Conservation (phyloP, 2,329 filamentous ascomycete species). For the Venturia carpophila region DNA sequence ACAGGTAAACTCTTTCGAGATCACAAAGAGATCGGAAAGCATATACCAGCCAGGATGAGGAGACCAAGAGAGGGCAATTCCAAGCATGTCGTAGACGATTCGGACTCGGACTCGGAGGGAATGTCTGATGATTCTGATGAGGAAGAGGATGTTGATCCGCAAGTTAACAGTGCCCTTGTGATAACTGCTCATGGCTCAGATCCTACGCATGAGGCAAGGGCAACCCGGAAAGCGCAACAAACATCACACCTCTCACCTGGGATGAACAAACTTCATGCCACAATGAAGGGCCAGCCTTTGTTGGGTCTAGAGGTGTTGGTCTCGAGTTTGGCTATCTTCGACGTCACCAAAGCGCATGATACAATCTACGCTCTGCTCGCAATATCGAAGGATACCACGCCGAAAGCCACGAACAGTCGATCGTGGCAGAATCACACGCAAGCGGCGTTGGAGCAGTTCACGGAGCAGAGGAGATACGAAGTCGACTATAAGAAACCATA, state of each 20-base stretch:
- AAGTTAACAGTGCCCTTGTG: neutral
- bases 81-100: neutral
- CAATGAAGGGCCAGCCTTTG: conserved; percentile 19
- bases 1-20: conserved; percentile 30
- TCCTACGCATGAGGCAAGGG: neutral
- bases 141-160: neutral
- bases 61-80: neutral
- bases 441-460: conserved; percentile 21
- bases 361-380: conserved; percentile 31
- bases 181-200: neutral
- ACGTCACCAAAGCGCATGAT: conserved; percentile 27
- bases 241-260: neutral
- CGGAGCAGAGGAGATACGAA: conserved; percentile 25
- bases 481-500: conserved; percentile 30
- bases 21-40: conserved; percentile 19
- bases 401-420: conserved; percentile 17
- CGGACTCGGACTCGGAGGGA: neutral
- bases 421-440: conserved; percentile 7
- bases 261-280: neutral
- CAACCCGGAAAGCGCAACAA: neutral
- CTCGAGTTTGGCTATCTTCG: conserved; percentile 29
- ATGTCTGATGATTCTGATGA: conserved; percentile 2
- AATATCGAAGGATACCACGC: conserved; percentile 30
- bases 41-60: neutral
- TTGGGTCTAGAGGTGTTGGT: conserved; percentile 33